Evolutionary conservation across 2,329 filamentous ascomycete species (phyloP).

Genomic region (Phyllosticta capitalensis): DNA sequence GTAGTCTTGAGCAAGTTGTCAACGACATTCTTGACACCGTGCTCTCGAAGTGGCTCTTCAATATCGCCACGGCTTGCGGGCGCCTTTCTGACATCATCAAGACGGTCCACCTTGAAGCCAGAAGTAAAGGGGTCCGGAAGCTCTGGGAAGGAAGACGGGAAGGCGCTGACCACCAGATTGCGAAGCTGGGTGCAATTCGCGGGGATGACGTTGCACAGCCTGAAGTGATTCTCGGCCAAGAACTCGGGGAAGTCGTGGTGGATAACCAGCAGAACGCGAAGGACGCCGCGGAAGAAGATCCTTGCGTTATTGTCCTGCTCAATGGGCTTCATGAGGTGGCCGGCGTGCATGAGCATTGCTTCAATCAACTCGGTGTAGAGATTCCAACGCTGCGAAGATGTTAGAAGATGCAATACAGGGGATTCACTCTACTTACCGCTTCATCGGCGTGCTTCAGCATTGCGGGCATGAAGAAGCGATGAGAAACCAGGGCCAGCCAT

Average conservation of each 20-base stretch:
- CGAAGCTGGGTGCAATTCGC: conserved; percentile 77
- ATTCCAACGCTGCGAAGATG: conserved; percentile 54
- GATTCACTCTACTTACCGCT: conserved; percentile 22
- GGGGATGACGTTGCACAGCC: conserved; percentile 72
- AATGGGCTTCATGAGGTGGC: conserved; percentile 67
- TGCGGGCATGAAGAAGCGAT: conserved; percentile 73
- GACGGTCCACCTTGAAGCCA: conserved; percentile 64
- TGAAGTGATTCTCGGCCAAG: conserved; percentile 74
- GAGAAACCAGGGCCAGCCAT: conserved; percentile 75
- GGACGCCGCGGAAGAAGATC: conserved; percentile 72
- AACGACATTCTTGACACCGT: conserved; percentile 44
- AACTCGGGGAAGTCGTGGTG: conserved; percentile 96
- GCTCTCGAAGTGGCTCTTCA: conserved; percentile 38
- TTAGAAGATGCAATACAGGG: conserved; percentile 48
- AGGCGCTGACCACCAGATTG: conserved; percentile 79
- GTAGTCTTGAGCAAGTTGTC: conserved; percentile 41
- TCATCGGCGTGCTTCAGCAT: conserved; percentile 60
- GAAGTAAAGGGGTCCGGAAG: conserved; percentile 64
- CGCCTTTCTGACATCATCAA: conserved; percentile 63
- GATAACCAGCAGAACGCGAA: conserved; percentile 74
- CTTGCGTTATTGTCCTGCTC: conserved; percentile 61
- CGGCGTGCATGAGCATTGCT: conserved; percentile 62
- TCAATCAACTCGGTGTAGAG: conserved; percentile 65
- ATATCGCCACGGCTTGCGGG: conserved; percentile 58
- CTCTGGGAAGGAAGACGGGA: conserved; percentile 59